Evolutionary conservation across 2,329 filamentous ascomycete genomes (phyloP).

Genomic region (Scleromitrula shiraiana): DNA sequence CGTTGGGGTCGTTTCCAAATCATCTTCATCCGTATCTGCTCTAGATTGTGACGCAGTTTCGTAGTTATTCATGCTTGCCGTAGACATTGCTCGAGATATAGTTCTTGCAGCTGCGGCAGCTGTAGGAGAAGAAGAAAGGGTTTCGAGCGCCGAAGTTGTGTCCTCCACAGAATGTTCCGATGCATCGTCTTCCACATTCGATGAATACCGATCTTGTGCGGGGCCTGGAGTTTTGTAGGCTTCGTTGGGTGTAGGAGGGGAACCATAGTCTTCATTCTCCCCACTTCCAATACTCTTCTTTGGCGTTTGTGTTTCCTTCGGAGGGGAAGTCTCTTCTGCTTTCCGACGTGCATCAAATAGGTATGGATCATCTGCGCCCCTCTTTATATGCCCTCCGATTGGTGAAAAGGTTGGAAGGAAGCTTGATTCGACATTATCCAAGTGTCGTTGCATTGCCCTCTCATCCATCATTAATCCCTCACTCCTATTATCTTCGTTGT

Average conservation of each 20-base stretch:
- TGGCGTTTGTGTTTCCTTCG: neutral
- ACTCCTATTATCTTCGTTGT: slow-evolving; percentile 18
- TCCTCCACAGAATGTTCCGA: slow-evolving; percentile 25
- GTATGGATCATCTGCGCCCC: slow-evolving; percentile 50
- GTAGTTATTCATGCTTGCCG: slow-evolving; percentile 30
- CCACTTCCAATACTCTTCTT: neutral
- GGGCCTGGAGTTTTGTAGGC: slow-evolving; percentile 23
- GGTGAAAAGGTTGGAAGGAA: slow-evolving; percentile 53
- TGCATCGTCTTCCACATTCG: slow-evolving; percentile 7
- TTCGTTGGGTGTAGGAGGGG: slow-evolving; percentile 23
- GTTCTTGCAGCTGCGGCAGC: slow-evolving; percentile 46
- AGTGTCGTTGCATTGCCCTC: slow-evolving; percentile 34
- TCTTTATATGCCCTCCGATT: slow-evolving; percentile 37
- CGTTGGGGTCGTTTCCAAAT: slow-evolving; percentile 21
- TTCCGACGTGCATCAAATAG: slow-evolving; percentile 40
- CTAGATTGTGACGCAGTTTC: slow-evolving; percentile 11
- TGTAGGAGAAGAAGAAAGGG: slow-evolving; percentile 48
- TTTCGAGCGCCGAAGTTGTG: slow-evolving; percentile 45
- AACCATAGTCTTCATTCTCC: slow-evolving; percentile 9
- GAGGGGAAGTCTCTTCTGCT: neutral
- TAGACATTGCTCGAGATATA: slow-evolving; percentile 44
- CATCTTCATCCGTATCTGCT: slow-evolving; percentile 19
- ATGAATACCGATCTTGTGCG: slow-evolving; percentile 3
- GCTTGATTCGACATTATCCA: slow-evolving; percentile 59
- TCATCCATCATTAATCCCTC: slow-evolving; percentile 26